Conservation (phyloP, 116 monocot species). For the Thalassia testudinum region DNA sequence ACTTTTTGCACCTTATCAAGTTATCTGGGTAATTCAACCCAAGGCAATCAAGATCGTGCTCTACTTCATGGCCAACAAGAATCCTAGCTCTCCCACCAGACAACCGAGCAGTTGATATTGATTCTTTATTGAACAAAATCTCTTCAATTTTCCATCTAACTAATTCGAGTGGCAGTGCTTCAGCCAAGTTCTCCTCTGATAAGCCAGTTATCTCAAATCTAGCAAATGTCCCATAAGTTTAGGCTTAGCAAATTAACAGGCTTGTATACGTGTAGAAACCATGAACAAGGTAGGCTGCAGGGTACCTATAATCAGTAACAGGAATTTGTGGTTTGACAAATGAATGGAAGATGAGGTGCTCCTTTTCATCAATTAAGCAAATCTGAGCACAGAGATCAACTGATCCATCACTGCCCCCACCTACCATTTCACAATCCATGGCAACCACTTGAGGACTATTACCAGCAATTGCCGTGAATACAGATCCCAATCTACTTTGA, state of each 20-base stretch:
- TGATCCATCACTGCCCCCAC: slow-evolving; percentile 13
- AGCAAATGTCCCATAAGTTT: neutral
- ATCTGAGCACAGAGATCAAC: slow-evolving; percentile 32
- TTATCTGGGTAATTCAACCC: slow-evolving; percentile 36
- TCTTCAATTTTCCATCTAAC: slow-evolving; percentile 18
- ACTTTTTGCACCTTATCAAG: slow-evolving; percentile 29
- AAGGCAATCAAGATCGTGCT: slow-evolving; percentile 40
- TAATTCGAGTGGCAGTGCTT: slow-evolving; percentile 19
- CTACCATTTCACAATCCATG: slow-evolving; percentile 24
- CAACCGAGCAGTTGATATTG: slow-evolving; percentile 13
- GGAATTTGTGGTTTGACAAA: slow-evolving; percentile 41
- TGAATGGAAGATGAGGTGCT: slow-evolving; percentile 37
- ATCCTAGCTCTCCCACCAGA: slow-evolving; percentile 33
- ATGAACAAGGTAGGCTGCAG: neutral
- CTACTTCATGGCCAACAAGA: slow-evolving; percentile 45
- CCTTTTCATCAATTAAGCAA: slow-evolving; percentile 33
- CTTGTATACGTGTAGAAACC: no score
- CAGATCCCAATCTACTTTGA: no score
- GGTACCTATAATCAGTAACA: slow-evolving; percentile 36
- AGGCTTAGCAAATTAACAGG: no score
- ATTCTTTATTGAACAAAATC: slow-evolving; percentile 36
- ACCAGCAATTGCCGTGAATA: neutral
- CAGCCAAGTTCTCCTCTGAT: slow-evolving; percentile 21
- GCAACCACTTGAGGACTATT: slow-evolving; percentile 8
- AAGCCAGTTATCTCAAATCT: slow-evolving; percentile 42